Conservation (phyloP, 345 rosid species). For the Cardamine resedifolia region DNA sequence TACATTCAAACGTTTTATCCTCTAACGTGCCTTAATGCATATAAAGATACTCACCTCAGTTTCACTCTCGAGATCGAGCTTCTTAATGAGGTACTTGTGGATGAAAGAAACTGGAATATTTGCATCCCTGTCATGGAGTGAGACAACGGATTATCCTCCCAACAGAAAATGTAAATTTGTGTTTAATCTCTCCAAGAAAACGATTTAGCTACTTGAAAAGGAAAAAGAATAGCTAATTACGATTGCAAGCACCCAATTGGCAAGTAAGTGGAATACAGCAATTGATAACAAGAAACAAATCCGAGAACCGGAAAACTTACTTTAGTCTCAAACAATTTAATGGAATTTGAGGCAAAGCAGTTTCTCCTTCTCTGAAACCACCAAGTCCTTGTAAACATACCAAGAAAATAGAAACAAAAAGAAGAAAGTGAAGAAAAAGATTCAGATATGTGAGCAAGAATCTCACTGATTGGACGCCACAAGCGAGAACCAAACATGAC, state of each 20-base stretch:
- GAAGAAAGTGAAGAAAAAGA: neutral
- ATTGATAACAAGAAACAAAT: neutral
- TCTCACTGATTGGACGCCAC: slow-evolving; percentile 81
- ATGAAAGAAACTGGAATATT: slow-evolving; percentile 67
- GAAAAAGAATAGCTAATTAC: neutral
- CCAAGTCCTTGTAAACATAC: slow-evolving; percentile 31
- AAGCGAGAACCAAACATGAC: slow-evolving; percentile 84
- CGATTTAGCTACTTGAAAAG: neutral
- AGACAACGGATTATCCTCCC: slow-evolving; percentile 11
- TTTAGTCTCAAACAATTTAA: slow-evolving; percentile 66
- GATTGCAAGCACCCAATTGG: slow-evolving; percentile 3
- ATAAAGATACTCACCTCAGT: slow-evolving; percentile 60
- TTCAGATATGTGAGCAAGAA: slow-evolving; percentile 30
- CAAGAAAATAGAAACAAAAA: neutral
- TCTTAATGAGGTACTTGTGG: slow-evolving; percentile 80
- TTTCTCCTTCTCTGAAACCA: slow-evolving; percentile 68
- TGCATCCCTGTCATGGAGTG: slow-evolving; percentile 62
- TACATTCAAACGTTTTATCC: neutral
- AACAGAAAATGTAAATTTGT: neutral
- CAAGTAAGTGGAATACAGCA: neutral
- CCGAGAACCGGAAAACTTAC: slow-evolving; percentile 41
- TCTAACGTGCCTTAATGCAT: slow-evolving; percentile 4
- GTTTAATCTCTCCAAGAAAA: neutral
- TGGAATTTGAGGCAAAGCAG: slow-evolving; percentile 71
- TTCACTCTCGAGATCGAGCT: slow-evolving; percentile 67